Conservation (phyloP, 257 asterid species). For the Lantana camara region DNA sequence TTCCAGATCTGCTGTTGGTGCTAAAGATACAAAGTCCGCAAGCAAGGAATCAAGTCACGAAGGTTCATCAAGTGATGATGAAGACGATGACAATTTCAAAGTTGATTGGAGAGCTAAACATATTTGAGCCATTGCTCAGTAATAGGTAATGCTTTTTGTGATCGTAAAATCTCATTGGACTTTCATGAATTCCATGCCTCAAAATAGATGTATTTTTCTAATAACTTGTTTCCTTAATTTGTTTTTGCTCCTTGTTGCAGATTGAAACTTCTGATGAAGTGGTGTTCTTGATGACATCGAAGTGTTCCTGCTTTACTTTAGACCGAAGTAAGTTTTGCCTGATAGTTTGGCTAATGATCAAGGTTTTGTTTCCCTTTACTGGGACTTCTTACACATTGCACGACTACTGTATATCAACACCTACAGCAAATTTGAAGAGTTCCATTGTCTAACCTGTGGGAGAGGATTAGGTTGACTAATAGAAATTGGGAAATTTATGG, state of each 20-base stretch:
- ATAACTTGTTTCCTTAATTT: slow-evolving; percentile 9
- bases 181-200: neutral
- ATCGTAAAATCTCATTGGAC: neutral
- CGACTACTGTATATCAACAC: neutral
- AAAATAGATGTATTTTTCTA: neutral
- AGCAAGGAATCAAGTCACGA: slow-evolving; percentile 37
- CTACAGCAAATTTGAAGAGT: neutral
- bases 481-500: no score
- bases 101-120: slow-evolving; percentile 97
- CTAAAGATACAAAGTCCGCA: slow-evolving; percentile 38
- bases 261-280: slow-evolving; percentile 22
- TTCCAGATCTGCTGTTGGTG: slow-evolving; percentile 46
- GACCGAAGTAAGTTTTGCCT: neutral
- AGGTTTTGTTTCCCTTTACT: neutral
- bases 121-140: slow-evolving; percentile 38
- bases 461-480: no score
- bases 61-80: slow-evolving; percentile 70
- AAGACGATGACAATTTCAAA: slow-evolving; percentile 52
- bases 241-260: slow-evolving; percentile 1
- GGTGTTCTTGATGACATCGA: slow-evolving; percentile 13
- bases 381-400: neutral
- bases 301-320: neutral
- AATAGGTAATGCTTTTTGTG: slow-evolving; percentile 17
- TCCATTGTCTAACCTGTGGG: no score
- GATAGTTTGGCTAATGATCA: neutral